Conservation (phyloP, 306 rosid genomes). For the Prinsepia uniflora region DNA sequence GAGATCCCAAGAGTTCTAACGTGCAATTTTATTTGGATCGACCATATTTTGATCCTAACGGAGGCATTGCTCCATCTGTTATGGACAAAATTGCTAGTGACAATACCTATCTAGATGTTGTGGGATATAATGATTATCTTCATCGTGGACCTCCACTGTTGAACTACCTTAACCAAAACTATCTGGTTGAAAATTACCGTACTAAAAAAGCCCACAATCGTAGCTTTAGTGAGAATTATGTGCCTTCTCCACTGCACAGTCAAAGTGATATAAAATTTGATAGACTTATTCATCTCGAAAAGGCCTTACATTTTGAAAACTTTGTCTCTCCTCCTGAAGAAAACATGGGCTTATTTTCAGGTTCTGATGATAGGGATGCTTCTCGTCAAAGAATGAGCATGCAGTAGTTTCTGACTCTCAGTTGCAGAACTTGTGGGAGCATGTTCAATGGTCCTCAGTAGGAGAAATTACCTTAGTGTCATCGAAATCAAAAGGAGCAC, state of each 20-base stretch:
- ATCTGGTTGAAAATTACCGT: slow-evolving; percentile 34
- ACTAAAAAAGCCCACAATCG: slow-evolving; percentile 39
- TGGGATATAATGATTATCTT: slow-evolving; percentile 34
- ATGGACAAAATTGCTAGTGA: slow-evolving; percentile 42
- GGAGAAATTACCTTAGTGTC: slow-evolving; percentile 25
- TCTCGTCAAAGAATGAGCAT: slow-evolving; percentile 43
- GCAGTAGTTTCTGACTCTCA: slow-evolving; percentile 44
- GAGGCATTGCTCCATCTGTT: slow-evolving; percentile 39
- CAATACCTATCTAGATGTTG: slow-evolving; percentile 44
- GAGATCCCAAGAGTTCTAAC: slow-evolving; percentile 43
- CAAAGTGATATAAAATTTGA: slow-evolving; percentile 35
- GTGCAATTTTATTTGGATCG: slow-evolving; percentile 33
- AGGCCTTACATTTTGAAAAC: slow-evolving; percentile 36
- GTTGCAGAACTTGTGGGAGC: slow-evolving; percentile 50
- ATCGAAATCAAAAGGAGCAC: slow-evolving; percentile 27
- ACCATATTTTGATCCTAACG: slow-evolving; percentile 35
- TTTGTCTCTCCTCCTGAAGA: slow-evolving; percentile 33
- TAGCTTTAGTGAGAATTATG: slow-evolving; percentile 43
- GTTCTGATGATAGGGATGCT: slow-evolving; percentile 32
- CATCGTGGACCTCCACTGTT: slow-evolving; percentile 41
- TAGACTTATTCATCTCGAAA: slow-evolving; percentile 38
- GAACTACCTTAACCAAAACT: slow-evolving; percentile 41
- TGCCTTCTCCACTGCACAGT: slow-evolving; percentile 34
- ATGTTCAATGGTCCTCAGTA: slow-evolving; percentile 31
- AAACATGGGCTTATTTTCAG: slow-evolving; percentile 27